These are phyloP conservation scores for Vaccinium myrtillus DNA, from an alignment of 148 eudicot genomes.

Conservation along the genomic window DNA sequence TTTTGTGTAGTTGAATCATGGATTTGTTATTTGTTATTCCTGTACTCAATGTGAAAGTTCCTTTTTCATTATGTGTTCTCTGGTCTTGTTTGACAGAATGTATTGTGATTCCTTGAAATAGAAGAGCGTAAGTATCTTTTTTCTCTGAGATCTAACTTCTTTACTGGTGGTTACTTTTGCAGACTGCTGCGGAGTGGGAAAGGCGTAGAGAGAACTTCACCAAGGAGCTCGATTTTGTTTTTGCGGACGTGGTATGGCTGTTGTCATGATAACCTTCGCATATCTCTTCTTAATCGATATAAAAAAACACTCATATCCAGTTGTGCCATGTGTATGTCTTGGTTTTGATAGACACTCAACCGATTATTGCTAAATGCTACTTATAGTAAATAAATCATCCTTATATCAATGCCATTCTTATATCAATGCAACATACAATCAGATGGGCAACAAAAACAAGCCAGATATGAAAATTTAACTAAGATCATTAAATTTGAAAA, in stretches of 20 bases:
- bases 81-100: neutral
- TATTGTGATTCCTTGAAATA: neutral
- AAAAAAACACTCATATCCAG: slow-evolving; percentile 1
- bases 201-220: slow-evolving; percentile 70
- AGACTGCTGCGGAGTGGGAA: slow-evolving; percentile 87
- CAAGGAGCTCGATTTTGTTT: slow-evolving; percentile 88
- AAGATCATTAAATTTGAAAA: neutral
- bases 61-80: neutral
- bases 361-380: neutral
- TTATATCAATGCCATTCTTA: too few species aligned
- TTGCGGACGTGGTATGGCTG: slow-evolving; percentile 83
- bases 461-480: neutral
- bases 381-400: too few species aligned
- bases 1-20: neutral
- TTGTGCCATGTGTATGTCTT: slow-evolving; percentile 17
- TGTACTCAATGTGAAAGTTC: neutral
- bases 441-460: neutral
- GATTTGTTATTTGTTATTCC: neutral
- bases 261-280: slow-evolving; percentile 2
- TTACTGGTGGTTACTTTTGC: slow-evolving; percentile 6
- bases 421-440: slow-evolving; percentile 1
- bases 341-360: slow-evolving; percentile 4
- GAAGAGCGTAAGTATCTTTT: neutral
- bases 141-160: neutral
- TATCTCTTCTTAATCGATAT: neutral